These are phyloP conservation scores for Diplodia seriata DNA, from an alignment of 2,329 filamentous ascomycete genomes.

Conservation along the genomic window DNA sequence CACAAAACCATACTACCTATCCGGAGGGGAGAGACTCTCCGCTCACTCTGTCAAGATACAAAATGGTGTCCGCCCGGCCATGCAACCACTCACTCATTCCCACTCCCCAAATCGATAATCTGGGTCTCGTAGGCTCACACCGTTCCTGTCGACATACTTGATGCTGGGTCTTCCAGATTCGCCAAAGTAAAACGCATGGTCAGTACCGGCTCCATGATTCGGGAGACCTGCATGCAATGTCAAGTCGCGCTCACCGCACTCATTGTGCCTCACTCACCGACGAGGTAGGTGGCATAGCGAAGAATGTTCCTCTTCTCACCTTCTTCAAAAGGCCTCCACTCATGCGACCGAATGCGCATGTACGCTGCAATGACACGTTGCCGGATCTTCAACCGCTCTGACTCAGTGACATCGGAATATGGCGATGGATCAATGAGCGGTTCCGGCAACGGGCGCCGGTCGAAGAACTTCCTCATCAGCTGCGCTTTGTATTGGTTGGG, in stretches of 20 bases:
- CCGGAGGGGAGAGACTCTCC: background rate
- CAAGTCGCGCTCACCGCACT: background rate
- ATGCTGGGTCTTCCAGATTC: background rate
- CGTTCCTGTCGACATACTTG: background rate
- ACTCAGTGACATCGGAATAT: background rate
- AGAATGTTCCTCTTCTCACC: background rate
- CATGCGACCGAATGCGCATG: background rate
- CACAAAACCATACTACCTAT: too few species aligned
- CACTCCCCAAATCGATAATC: background rate
- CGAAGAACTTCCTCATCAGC: background rate
- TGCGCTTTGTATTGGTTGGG: background rate
- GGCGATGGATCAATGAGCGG: background rate
- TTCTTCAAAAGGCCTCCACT: background rate
- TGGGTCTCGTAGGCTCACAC: background rate
- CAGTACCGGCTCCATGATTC: background rate
- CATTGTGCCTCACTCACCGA: background rate
- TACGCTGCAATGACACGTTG: background rate
- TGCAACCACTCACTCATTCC: background rate
- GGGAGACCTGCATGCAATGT: background rate
- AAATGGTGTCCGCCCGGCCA: background rate
- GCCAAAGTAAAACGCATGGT: background rate
- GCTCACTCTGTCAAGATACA: background rate
- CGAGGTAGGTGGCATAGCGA: background rate
- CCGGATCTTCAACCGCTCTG: background rate
- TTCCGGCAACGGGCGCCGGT: background rate